A percentile compares a stretch with the other conserved stretches of the same genome.
Evolutionary conservation across 2,329 filamentous ascomycete genomes (phyloP).

Genomic region (Trichoderma pleuroti): DNA sequence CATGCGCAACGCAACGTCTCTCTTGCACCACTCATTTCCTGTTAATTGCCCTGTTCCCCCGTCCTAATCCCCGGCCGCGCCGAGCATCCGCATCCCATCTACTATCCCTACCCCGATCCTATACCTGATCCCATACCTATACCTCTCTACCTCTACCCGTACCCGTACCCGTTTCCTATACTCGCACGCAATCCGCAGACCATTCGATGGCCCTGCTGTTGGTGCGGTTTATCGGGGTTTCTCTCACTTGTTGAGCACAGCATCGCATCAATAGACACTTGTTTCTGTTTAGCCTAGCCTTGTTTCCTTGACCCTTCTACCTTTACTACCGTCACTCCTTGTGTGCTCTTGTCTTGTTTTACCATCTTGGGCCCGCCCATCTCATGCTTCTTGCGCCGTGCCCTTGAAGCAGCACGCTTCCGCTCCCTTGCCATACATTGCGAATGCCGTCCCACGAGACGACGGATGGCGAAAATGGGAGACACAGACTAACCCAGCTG

Average conservation of each 20-base stretch:
- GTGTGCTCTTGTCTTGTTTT: not conserved
- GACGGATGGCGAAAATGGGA: not conserved
- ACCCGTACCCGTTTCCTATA: not conserved
- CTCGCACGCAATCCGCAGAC: not conserved
- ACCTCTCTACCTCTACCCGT: no score
- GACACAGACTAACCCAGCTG: slow-evolving; percentile 17
- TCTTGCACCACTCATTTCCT: slow-evolving; percentile 5
- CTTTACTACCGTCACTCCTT: not conserved
- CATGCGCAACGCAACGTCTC: slow-evolving; percentile 3
- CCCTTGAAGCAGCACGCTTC: slow-evolving; percentile 16
- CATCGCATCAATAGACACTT: slow-evolving; percentile 1
- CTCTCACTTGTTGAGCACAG: not conserved
- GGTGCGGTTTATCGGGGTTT: not conserved
- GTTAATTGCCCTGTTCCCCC: not conserved
- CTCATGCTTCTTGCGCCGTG: slow-evolving; percentile 14
- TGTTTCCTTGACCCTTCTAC: not conserved
- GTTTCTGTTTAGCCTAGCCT: not conserved
- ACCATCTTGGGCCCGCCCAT: not conserved
- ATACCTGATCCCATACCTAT: not conserved
- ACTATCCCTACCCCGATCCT: not conserved
- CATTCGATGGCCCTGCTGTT: slow-evolving; percentile 4
- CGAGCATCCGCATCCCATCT: not conserved
- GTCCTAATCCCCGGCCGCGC: slow-evolving; percentile 1
- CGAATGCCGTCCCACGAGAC: slow-evolving; percentile 17
- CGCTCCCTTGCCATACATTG: not conserved